Base-by-base conservation (phyloP, 1,139 yeast species). In the Geotrichum australiense region DNA sequence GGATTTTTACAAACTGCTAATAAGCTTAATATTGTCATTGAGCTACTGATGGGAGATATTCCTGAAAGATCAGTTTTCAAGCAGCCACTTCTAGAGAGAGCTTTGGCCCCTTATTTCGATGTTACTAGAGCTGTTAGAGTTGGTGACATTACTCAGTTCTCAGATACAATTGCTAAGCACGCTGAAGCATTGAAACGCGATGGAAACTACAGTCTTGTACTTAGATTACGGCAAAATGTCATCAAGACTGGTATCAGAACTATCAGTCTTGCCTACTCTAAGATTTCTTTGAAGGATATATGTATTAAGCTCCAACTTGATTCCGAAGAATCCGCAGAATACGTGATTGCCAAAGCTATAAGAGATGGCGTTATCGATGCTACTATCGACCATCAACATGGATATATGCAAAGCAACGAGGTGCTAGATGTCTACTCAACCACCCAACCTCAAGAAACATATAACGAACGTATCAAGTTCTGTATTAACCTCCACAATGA, bases 321-420 rank as follows among this genome's bases (percentile, higher is more conserved):
- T 56, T 80, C 91, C 30, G 99, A 93, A 66, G 91, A 91, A 59
- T 80, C 89, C 54, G 94, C 96, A 1, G 99, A 93, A 66, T 93
- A 91, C 61, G 89, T 91, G 60, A 96, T 91, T 26, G 85, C 96
- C 29, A 91, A 93, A 66, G 94, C 97, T 26, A 91, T 93, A 48
- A 79, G 96, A 57, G 99, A 93, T 62, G 96, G 96, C 43, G 98
- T 93, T 41, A 86, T 93, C 61, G 98, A 91, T 57, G 98, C 98
- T 3, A 77, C 79, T 42, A 82, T 93, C 52, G 85, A 91, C 59
- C 96, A 89, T 64, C 87, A 85, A 61, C 73, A 77, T 52, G 97
- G 97, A 1, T 89, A 69, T 60, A 87, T 93, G 85, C 91, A 87
- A 65, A 82, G 94, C 28, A 81, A 79, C 53, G 97, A 89, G 61